phyloP scores from a whole-genome alignment of 768 basidiomycete genomes.

The Macrolepiota fuliginosa region DNA sequence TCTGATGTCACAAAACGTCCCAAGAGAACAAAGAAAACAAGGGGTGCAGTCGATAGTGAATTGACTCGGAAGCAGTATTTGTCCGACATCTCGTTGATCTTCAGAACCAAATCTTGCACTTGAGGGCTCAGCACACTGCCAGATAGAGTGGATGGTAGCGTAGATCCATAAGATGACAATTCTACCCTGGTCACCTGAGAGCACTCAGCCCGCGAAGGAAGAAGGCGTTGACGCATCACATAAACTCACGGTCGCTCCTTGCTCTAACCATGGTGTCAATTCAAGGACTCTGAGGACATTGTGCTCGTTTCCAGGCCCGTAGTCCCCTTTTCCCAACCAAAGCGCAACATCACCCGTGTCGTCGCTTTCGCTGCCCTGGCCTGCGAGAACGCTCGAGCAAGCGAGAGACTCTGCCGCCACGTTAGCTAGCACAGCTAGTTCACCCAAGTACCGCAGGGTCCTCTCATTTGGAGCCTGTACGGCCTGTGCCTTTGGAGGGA shows the following conservation, averaged over 20 bases:
- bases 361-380: conserved; percentile 53
- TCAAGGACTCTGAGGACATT: conserved; percentile 21
- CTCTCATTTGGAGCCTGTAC: conserved; percentile 1
- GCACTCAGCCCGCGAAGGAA: background rate
- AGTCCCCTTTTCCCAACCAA: conserved; percentile 47
- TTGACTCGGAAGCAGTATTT: conserved; percentile 26
- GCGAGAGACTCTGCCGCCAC: conserved; percentile 35
- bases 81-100: conserved; percentile 17
- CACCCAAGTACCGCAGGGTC: conserved; percentile 20
- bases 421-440: conserved; percentile 38
- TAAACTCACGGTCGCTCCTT: conserved; percentile 5
- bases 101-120: background rate
- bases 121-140: conserved; percentile 5
- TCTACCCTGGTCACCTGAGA: background rate
- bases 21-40: conserved; percentile 36
- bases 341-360: conserved; percentile 53
- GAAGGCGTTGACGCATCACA: background rate
- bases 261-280: conserved; percentile 13
- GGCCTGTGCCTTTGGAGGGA: conserved; percentile 12
- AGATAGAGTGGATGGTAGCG: conserved; percentile 6
- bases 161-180: background rate
- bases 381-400: conserved; percentile 53
- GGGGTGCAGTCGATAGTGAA: conserved; percentile 17
- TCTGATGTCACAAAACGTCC: conserved; percentile 25
- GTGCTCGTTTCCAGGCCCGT: conserved; percentile 17